Conservation (phyloP, 129 eudicot species). For the Apium graveolens region DNA sequence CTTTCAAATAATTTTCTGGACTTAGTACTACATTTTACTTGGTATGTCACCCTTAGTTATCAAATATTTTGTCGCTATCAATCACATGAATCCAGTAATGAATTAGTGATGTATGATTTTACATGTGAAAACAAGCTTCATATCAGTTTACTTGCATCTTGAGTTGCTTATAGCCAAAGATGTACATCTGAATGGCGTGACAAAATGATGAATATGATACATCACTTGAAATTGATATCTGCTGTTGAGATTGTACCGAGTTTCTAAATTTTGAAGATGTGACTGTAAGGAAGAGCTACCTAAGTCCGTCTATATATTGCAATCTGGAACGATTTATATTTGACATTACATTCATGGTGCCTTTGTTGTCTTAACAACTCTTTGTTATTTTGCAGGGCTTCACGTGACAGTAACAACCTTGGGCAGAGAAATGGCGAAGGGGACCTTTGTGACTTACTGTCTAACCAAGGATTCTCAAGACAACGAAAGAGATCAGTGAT, state of each 20-base stretch:
- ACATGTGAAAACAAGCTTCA: not conserved
- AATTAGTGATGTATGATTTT: not conserved
- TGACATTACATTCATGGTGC: not conserved
- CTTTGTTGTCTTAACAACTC: not conserved
- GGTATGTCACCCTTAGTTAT: not conserved
- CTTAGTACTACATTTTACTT: not conserved
- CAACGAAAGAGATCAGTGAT: constrained; percentile 54
- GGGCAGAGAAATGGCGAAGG: constrained; percentile 39
- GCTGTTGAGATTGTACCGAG: not conserved
- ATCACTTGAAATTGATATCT: not conserved
- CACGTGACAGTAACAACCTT: constrained; percentile 28
- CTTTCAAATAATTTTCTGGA: not conserved
- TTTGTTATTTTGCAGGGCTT: constrained; percentile 27
- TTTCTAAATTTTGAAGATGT: not conserved
- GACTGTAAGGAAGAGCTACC: not conserved
- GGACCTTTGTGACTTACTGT: constrained; percentile 37
- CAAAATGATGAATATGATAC: not conserved
- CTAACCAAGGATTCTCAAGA: constrained; percentile 42
- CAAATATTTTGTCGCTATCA: not conserved
- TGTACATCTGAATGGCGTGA: not conserved
- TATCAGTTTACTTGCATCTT: not conserved
- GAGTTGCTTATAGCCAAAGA: not conserved
- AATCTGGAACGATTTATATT: not conserved
- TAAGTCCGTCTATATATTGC: not conserved
- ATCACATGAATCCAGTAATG: not conserved